These are phyloP conservation scores for Hypoxylon rickii DNA, from an alignment of 495 filamentous ascomycete species.

Conservation along the genomic window DNA sequence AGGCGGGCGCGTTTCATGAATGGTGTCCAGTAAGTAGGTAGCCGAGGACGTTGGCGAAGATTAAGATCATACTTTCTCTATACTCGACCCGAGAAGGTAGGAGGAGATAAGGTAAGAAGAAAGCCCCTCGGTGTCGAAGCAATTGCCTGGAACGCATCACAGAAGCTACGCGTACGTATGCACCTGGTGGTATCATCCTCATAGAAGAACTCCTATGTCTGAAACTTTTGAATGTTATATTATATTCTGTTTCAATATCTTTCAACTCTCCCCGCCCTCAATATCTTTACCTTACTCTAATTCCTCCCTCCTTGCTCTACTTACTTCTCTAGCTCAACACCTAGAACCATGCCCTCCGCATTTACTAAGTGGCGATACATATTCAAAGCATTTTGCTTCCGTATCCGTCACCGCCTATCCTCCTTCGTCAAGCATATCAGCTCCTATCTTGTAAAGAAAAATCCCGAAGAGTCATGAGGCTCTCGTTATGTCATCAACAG, in stretches of 20 bases:
- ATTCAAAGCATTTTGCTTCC: slow-evolving; percentile 21
- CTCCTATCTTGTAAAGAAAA: slow-evolving; percentile 18
- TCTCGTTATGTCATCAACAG: slow-evolving; percentile 16
- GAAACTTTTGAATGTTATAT: too few species aligned
- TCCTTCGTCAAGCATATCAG: slow-evolving; percentile 16
- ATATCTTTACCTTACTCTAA: neutral
- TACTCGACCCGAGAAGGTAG: neutral
- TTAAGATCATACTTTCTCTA: too few species aligned
- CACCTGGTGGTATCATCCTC: too few species aligned
- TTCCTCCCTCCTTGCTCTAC: neutral
- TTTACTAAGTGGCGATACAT: slow-evolving; percentile 28
- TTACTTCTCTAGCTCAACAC: neutral
- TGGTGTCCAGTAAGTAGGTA: too few species aligned
- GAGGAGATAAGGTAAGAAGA: too few species aligned
- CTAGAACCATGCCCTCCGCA: slow-evolving; percentile 19
- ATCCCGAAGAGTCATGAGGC: slow-evolving; percentile 19
- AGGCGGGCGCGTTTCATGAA: too few species aligned
- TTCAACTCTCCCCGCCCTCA: slow-evolving; percentile 5
- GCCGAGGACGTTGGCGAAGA: too few species aligned
- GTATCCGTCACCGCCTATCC: slow-evolving; percentile 16
- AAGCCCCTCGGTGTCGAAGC: too few species aligned
- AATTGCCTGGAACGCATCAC: too few species aligned
- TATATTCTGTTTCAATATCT: too few species aligned
- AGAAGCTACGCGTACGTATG: too few species aligned
- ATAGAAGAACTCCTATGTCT: too few species aligned